These are phyloP conservation scores for Davidsoniella neocaledoniae DNA, from an alignment of 2,329 filamentous ascomycete genomes.

Conservation along the genomic window DNA sequence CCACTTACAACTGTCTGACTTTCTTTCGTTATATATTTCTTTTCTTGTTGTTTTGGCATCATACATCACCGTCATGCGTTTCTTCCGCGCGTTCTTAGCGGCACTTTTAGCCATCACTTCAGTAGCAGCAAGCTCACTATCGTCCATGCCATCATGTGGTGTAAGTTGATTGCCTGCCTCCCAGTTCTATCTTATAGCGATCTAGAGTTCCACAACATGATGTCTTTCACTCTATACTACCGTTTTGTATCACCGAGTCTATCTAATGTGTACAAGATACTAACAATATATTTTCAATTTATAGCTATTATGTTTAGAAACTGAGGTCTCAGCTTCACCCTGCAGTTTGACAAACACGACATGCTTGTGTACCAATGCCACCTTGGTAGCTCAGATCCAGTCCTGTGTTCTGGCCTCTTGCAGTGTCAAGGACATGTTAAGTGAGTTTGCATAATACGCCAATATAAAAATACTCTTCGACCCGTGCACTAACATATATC, in stretches of 20 bases:
- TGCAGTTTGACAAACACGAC: slow-evolving; percentile 18
- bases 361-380: slow-evolving; percentile 20
- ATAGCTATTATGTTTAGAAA: slow-evolving; percentile 18
- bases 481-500: background rate
- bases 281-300: background rate
- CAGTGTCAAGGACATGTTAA: slow-evolving; percentile 18
- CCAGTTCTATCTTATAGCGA: background rate
- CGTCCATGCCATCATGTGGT: background rate
- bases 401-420: slow-evolving; percentile 18
- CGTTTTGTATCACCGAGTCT: too few species aligned
- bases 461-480: background rate
- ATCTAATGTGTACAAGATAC: background rate
- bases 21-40: background rate
- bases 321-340: slow-evolving; percentile 16
- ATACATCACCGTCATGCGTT: background rate
- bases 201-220: background rate
- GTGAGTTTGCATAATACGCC: slow-evolving; percentile 15
- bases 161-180: background rate
- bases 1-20: background rate
- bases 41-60: background rate
- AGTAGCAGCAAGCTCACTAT: background rate
- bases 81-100: background rate
- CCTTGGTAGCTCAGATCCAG: slow-evolving; percentile 16
- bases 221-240: too few species aligned
- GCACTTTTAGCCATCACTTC: background rate